A percentile compares a stretch with the other conserved stretches of the same genome.
phyloP scores from a whole-genome alignment of 2,329 filamentous ascomycete species.

The Diaporthe nobilis region DNA sequence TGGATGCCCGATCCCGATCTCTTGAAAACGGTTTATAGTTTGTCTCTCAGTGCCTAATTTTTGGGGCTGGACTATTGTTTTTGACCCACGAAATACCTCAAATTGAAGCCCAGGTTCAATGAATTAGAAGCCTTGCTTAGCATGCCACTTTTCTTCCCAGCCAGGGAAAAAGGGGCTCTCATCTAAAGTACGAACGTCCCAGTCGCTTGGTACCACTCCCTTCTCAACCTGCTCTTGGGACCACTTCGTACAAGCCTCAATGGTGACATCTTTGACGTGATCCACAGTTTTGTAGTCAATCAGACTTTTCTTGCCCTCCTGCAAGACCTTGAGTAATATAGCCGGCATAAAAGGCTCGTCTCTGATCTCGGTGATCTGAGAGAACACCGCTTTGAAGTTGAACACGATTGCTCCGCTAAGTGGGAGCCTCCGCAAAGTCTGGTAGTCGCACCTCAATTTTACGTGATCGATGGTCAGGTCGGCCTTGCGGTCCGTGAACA shows the following conservation, averaged over 20 bases:
- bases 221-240: conserved; percentile 74
- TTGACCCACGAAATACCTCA: too few relatives aligned
- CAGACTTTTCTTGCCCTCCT: conserved; percentile 64
- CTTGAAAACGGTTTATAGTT: not conserved
- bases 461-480: conserved; percentile 70
- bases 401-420: conserved; percentile 83
- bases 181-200: conserved; percentile 78
- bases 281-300: conserved; percentile 83
- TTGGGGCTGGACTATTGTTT: not conserved
- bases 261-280: conserved; percentile 81
- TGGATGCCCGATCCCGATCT: not conserved
- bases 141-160: conserved; percentile 81
- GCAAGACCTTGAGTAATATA: conserved; percentile 77
- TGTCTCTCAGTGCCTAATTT: not conserved
- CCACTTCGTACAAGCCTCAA: conserved; percentile 75
- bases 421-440: conserved; percentile 84
- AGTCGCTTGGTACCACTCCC: conserved; percentile 59
- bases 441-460: conserved; percentile 87
- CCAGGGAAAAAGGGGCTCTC: conserved; percentile 83
- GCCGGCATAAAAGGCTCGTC: conserved; percentile 82
- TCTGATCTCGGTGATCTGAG: conserved; percentile 76
- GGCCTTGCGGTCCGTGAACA: conserved; percentile 64
- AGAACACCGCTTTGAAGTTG: conserved; percentile 92
- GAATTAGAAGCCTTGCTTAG: conserved; percentile 43
- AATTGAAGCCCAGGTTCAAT: not conserved